Base-by-base conservation (phyloP, 345 rosid species). In the Leavenworthia alabamica region DNA sequence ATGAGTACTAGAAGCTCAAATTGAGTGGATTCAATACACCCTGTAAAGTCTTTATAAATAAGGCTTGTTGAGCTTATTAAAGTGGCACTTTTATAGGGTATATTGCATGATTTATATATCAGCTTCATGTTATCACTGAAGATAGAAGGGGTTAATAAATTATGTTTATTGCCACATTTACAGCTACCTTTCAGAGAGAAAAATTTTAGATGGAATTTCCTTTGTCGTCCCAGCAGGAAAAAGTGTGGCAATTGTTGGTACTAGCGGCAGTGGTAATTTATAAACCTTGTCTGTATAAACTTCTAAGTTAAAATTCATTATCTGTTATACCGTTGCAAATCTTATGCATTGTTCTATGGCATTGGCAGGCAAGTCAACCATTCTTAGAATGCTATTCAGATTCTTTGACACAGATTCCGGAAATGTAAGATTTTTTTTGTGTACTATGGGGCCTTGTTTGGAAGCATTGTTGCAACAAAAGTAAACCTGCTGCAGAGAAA, bases 171-270 rank as follows among this genome's bases (percentile, higher is more conserved):
- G 56, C 16, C 14, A 31, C 72, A 52, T 55, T 48, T 66, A 58
- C 77, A 93, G 99, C 77, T 93, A 93, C 82, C 67, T 80, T 70
- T 54, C 76, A 37, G 97, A 84, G 64, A 81, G 99, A 70, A 93
- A 83, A 77, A 89, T 86, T 66, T 86, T 93, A 68, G 85, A 93
- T 71, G 96, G 97, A 60, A 79, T 93, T 53, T 88, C 97, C 55
- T 93, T 90, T 77, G 73, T 74, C 31, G 87, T 89, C 44, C 95
- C 96, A 9, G 92, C 96, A 51, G 99, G 96, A 58, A 90, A 87
- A 72, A 93, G 97, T 75, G 89, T 89, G 71, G 99, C 99, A 62
- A 86, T 93, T 73, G 97, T 89, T 66, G 97, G 99, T 64, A 90
- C 99, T n/a, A 93, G 99, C 63, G 97, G 97, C 60, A 93, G 99